These are phyloP conservation scores for Ajuga chamaepitys DNA, from an alignment of 257 asterid species.

Conservation along the genomic window DNA sequence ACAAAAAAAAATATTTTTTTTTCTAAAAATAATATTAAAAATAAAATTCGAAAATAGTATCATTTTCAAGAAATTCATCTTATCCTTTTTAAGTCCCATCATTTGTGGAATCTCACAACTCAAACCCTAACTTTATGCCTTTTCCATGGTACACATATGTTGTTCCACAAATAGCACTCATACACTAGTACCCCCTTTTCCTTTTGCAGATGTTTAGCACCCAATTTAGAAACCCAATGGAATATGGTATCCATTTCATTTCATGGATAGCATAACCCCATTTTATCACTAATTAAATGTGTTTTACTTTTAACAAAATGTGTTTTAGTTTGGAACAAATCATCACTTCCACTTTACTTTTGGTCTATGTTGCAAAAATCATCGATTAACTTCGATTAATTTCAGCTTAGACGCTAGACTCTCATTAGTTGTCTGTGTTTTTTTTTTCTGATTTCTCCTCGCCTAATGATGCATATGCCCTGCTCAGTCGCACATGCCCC, in stretches of 20 bases:
- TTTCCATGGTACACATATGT: constrained; percentile 34
- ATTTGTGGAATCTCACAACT: constrained; percentile 31
- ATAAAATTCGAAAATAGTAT: not conserved
- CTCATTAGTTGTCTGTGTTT: too few relatives aligned
- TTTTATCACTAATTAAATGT: not conserved
- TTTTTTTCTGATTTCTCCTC: too few relatives aligned
- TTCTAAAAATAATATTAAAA: not conserved
- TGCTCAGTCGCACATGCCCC: too few relatives aligned
- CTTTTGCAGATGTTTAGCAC: constrained; percentile 29
- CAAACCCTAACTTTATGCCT: constrained; percentile 34
- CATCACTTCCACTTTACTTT: too few relatives aligned
- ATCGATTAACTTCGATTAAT: too few relatives aligned
- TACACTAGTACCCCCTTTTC: constrained; percentile 11
- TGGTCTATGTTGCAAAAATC: too few relatives aligned
- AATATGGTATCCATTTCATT: constrained; percentile 22
- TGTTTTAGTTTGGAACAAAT: too few relatives aligned
- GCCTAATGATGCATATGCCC: too few relatives aligned
- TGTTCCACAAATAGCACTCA: constrained; percentile 44
- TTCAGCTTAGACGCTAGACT: too few relatives aligned
- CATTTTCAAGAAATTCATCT: constrained; percentile 14
- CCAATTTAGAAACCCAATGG: constrained; percentile 25
- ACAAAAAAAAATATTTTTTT: not conserved
- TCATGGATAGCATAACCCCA: constrained; percentile 5
- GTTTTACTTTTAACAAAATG: too few relatives aligned
- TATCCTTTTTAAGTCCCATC: constrained; percentile 33